Percentiles rank a stretch among this genome's conserved stretches.
These are phyloP conservation scores for Candida boidinii DNA, from an alignment of 805 yeast genomes.

Conservation along the genomic window DNA sequence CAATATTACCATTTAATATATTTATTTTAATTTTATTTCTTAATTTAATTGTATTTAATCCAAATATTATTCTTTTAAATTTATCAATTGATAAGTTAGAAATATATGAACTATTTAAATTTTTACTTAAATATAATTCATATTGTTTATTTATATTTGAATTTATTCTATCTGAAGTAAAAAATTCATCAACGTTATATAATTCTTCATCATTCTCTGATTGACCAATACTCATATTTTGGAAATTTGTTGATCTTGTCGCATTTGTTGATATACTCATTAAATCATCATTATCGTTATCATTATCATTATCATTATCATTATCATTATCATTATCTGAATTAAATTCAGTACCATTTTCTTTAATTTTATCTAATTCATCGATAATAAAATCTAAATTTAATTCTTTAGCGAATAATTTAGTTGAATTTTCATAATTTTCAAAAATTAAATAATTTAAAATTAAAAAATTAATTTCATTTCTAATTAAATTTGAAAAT, in stretches of 20 bases:
- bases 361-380: constrained; percentile 18
- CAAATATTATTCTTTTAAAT: constrained; percentile 19
- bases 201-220: background rate
- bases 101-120: no score
- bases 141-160: constrained; percentile 8
- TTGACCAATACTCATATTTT: background rate
- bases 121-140: background rate
- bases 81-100: constrained; percentile 6
- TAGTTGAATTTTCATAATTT: constrained; percentile 66
- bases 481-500: no score
- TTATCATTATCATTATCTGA: constrained; percentile 1
- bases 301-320: background rate
- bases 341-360: no score
- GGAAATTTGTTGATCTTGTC: no score
- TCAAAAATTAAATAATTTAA: constrained; percentile 70
- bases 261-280: constrained; percentile 1
- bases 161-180: constrained; percentile 7
- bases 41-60: constrained; percentile 41
- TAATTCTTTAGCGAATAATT: constrained; percentile 51
- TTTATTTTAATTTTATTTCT: constrained; percentile 45
- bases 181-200: constrained; percentile 6
- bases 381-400: constrained; percentile 21
- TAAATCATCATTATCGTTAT: background rate
- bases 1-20: constrained; percentile 53
- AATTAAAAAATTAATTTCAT: constrained; percentile 41